Evolutionary conservation across 2,329 filamentous ascomycete genomes (phyloP).

Genomic region (Colletotrichum sansevieriae): DNA sequence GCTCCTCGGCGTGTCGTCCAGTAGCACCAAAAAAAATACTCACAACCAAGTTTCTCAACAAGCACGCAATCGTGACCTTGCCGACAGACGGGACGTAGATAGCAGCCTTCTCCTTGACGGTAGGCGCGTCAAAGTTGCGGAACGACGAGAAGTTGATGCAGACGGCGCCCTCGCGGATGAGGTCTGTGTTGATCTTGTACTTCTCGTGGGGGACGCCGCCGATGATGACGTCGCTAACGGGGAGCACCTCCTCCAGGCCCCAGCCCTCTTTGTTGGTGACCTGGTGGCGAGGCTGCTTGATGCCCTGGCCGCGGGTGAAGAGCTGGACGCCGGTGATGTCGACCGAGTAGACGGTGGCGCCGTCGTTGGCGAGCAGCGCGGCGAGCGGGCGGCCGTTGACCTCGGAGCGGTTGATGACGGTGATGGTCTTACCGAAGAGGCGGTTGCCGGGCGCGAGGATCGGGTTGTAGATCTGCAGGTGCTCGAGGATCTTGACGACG

Average conservation of each 20-base stretch:
- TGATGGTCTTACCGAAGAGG: conserved; percentile 92
- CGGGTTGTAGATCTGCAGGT: conserved; percentile 95
- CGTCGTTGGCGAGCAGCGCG: conserved; percentile 94
- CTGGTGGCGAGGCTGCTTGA: conserved; percentile 88
- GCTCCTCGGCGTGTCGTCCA: neutral
- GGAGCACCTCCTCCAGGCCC: conserved; percentile 83
- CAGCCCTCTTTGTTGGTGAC: conserved; percentile 86
- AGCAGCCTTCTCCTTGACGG: conserved; percentile 93
- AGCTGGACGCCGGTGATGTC: conserved; percentile 92
- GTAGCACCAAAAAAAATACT: conserved; percentile 51
- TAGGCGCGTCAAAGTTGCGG: conserved; percentile 88
- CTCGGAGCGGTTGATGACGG: conserved; percentile 95
- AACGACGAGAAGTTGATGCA: conserved; percentile 99
- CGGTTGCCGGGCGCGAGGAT: conserved; percentile 94
- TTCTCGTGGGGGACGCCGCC: conserved; percentile 88
- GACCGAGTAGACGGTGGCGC: conserved; percentile 93
- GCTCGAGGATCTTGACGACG: conserved; percentile 96
- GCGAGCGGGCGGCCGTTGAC: conserved; percentile 95
- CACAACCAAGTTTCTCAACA: conserved; percentile 90
- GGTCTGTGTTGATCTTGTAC: conserved; percentile 89
- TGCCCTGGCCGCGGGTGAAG: conserved; percentile 89
- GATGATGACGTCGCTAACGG: conserved; percentile 93
- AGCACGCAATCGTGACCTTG: conserved; percentile 94
- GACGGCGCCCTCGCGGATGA: conserved; percentile 91
- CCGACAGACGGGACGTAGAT: conserved; percentile 98